Percentiles rank a stretch among this genome's conserved stretches.
phyloP scores from a whole-genome alignment of 2,329 filamentous ascomycete genomes.

The Penicillium concentricum region DNA sequence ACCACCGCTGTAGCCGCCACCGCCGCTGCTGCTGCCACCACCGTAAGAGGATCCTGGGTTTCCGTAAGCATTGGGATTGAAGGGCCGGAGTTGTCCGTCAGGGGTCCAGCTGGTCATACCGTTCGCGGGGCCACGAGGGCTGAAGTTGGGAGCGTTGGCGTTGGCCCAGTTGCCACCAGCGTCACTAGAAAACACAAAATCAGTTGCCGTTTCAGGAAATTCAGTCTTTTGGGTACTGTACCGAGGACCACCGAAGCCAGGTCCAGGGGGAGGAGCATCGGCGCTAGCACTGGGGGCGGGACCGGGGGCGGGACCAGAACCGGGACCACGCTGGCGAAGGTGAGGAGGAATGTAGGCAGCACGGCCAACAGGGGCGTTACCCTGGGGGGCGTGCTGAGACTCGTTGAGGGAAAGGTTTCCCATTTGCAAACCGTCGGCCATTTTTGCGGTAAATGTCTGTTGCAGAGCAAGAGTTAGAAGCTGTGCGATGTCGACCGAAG shows the following conservation, averaged over 20 bases:
- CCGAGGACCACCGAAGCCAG: constrained; percentile 38
- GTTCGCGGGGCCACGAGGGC: constrained; percentile 43
- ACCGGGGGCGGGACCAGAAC: constrained; percentile 18
- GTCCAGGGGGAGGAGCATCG: constrained; percentile 36
- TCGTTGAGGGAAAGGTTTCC: constrained; percentile 55
- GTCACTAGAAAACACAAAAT: constrained; percentile 23
- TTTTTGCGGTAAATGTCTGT: constrained; percentile 28
- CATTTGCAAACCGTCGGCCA: constrained; percentile 44
- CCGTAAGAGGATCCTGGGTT: constrained; percentile 46
- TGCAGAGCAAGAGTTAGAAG: constrained; percentile 11
- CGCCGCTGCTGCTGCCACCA: constrained; percentile 52
- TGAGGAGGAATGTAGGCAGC: constrained; percentile 67
- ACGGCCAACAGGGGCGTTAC: constrained; percentile 50
- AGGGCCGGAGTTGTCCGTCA: constrained; percentile 45
- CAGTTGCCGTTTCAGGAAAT: constrained; percentile 10
- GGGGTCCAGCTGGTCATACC: constrained; percentile 41
- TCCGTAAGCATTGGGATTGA: constrained; percentile 63
- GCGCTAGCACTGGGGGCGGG: constrained; percentile 22
- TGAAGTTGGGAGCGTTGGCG: constrained; percentile 60
- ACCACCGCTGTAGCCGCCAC: constrained; percentile 51
- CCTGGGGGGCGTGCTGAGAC: constrained; percentile 58
- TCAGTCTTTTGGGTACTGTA: constrained; percentile 23
- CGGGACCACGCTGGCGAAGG: constrained; percentile 49
- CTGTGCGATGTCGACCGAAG: not conserved
- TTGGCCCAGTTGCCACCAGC: constrained; percentile 53